phyloP scores from a whole-genome alignment of 192 early-diverging fungal species.

The Radiomyces spectabilis region DNA sequence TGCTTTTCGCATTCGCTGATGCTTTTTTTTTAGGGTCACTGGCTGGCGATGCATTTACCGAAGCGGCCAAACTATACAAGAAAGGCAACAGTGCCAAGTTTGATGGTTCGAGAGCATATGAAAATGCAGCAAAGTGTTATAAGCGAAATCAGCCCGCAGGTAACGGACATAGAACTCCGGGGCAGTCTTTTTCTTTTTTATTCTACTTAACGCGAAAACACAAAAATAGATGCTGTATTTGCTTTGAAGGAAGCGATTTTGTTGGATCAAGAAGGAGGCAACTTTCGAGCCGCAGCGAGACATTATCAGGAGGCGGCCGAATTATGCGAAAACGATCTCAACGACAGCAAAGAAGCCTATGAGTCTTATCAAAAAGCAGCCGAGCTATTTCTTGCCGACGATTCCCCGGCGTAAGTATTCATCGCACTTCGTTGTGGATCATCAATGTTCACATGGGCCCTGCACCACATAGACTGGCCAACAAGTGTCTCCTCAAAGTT shows the following conservation, averaged over 20 bases:
- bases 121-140: slow-evolving; percentile 85
- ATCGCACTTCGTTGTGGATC: neutral
- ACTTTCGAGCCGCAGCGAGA: slow-evolving; percentile 84
- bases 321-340: slow-evolving; percentile 47
- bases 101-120: slow-evolving; percentile 78
- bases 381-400: slow-evolving; percentile 90
- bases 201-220: too few species aligned
- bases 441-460: too few species aligned
- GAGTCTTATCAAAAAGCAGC: slow-evolving; percentile 86
- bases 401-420: slow-evolving; percentile 71
- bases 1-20: slow-evolving; percentile 1
- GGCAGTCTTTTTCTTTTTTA: too few species aligned
- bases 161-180: slow-evolving; percentile 2
- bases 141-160: slow-evolving; percentile 79
- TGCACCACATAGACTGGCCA: slow-evolving; percentile 69
- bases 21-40: slow-evolving; percentile 61
- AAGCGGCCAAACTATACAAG: slow-evolving; percentile 73
- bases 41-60: slow-evolving; percentile 88
- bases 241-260: slow-evolving; percentile 71
- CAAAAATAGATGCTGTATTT: slow-evolving; percentile 57
- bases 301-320: slow-evolving; percentile 93
- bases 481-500: slow-evolving; percentile 87
- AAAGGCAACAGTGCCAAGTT: slow-evolving; percentile 66
- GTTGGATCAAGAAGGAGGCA: slow-evolving; percentile 77
- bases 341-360: slow-evolving; percentile 81